Conservation (phyloP, 176 grass and related monocot genomes). For the maize (Zea mays) region DNA sequence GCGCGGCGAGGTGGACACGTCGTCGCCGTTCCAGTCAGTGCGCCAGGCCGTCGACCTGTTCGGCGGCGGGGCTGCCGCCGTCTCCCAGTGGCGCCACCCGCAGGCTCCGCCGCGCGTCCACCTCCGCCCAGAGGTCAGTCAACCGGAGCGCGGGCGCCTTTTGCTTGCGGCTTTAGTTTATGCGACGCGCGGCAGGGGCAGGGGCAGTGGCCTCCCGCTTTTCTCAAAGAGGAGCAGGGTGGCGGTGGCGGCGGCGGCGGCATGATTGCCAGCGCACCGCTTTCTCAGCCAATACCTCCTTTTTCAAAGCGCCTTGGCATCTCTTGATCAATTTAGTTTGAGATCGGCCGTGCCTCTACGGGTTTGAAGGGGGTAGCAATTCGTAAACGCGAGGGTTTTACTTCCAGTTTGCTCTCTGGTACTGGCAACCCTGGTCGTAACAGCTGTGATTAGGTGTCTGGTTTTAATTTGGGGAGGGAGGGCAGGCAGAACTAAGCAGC, state of each 20-base stretch:
- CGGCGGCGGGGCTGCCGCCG: conserved; percentile 45
- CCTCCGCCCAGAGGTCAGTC: conserved; percentile 78
- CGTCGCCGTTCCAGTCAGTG: conserved; percentile 79
- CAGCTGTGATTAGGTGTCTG: background rate
- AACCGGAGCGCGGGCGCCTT: background rate
- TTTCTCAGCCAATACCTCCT: background rate
- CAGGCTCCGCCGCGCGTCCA: conserved; percentile 38
- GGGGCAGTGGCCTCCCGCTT: background rate
- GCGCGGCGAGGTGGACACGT: conserved; percentile 81
- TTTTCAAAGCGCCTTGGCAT: conserved; percentile 16
- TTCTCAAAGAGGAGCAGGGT: background rate
- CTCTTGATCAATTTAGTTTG: background rate
- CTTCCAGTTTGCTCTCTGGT: background rate
- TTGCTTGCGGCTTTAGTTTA: background rate
- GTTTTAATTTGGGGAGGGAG: background rate
- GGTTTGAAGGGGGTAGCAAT: background rate
- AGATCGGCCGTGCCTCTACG: background rate
- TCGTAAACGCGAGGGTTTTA: background rate
- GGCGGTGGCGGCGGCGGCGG: too few species aligned
- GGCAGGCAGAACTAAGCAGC: background rate
- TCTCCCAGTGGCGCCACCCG: conserved; percentile 45
- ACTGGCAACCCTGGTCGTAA: background rate
- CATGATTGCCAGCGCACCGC: background rate
- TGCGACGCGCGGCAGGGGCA: background rate
- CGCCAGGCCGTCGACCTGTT: conserved; percentile 74